A percentile compares a stretch with the other conserved stretches of the same genome.
phyloP scores from a whole-genome alignment of 495 filamentous ascomycete genomes.

The Hypoxylon fuscum region DNA sequence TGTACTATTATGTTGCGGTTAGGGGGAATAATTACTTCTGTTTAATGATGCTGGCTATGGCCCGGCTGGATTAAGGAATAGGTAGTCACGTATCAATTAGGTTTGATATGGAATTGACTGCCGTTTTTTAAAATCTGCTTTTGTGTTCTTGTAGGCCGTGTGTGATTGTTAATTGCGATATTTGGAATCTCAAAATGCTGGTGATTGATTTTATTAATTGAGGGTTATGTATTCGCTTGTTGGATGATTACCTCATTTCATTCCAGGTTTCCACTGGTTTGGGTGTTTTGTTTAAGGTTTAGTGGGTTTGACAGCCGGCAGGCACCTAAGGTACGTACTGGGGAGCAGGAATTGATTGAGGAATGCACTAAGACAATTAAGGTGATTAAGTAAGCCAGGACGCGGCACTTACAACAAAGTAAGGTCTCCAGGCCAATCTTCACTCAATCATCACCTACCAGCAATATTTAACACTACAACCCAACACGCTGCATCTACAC shows the following conservation, averaged over 20 bases:
- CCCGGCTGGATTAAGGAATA: constrained; percentile 10
- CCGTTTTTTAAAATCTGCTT: too few species aligned
- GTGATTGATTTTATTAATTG: too few species aligned
- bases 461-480: constrained; percentile 1
- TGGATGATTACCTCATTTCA: constrained; percentile 26
- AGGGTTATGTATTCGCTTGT: background rate
- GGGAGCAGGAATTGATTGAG: background rate
- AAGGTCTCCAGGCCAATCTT: constrained; percentile 26
- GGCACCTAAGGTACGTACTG: constrained; percentile 7
- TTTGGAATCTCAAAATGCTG: background rate
- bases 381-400: constrained; percentile 29
- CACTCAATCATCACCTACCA: constrained; percentile 35
- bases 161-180: too few species aligned
- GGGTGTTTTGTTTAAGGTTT: background rate
- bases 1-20: constrained; percentile 15
- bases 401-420: constrained; percentile 36
- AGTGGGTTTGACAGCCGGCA: background rate
- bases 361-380: background rate
- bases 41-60: too few species aligned
- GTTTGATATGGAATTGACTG: constrained; percentile 28
- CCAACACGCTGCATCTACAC: constrained; percentile 16
- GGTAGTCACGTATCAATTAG: constrained; percentile 31
- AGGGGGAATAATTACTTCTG: constrained; percentile 2
- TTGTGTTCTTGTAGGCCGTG: too few species aligned
- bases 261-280: constrained; percentile 7